Percentiles rank a stretch among this genome's conserved stretches.
phyloP scores from a whole-genome alignment of 139 green algal species.

The Tetraselmis chui region DNA sequence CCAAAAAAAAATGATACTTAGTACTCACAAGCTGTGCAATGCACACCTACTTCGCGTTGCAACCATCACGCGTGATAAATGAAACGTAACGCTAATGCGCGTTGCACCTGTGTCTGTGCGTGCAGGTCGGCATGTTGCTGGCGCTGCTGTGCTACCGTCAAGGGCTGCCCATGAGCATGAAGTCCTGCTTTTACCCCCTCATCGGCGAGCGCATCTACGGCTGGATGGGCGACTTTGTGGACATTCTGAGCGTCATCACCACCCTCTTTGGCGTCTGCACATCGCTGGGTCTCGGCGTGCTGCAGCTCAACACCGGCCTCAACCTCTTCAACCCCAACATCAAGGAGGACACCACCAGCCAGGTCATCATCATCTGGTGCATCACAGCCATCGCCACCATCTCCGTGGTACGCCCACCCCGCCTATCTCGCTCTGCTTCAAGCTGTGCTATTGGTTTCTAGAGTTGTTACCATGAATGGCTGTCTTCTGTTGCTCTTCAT shows the following conservation, averaged over 20 bases:
- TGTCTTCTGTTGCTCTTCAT: too few relatives aligned
- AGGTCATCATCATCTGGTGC: conserved; percentile 24
- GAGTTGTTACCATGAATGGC: too few relatives aligned
- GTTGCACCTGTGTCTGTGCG: not conserved
- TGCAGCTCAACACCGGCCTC: conserved; percentile 13
- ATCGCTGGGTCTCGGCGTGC: conserved; percentile 25
- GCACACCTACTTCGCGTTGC: too few relatives aligned
- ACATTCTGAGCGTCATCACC: conserved; percentile 20
- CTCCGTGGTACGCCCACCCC: conserved; percentile 20
- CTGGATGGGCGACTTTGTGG: conserved; percentile 28
- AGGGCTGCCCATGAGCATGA: conserved; percentile 19
- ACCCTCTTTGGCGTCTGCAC: conserved; percentile 32
- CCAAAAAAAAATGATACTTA: too few relatives aligned
- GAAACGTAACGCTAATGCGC: too few relatives aligned
- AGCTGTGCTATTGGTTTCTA: too few relatives aligned
- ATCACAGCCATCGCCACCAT: conserved; percentile 23
- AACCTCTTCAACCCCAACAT: conserved; percentile 13
- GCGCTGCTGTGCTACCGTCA: not conserved
- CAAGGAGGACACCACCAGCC: not conserved
- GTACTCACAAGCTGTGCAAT: too few relatives aligned
- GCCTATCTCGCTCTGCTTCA: too few relatives aligned
- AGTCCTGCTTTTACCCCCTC: conserved; percentile 26
- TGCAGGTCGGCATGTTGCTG: not conserved
- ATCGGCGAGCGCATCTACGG: conserved; percentile 22
- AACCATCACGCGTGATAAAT: too few relatives aligned